Evolutionary conservation across 192 early-diverging fungal species (phyloP), one percentile per base, ranked within the genome.

Genomic region (Backusella australiensis): DNA sequence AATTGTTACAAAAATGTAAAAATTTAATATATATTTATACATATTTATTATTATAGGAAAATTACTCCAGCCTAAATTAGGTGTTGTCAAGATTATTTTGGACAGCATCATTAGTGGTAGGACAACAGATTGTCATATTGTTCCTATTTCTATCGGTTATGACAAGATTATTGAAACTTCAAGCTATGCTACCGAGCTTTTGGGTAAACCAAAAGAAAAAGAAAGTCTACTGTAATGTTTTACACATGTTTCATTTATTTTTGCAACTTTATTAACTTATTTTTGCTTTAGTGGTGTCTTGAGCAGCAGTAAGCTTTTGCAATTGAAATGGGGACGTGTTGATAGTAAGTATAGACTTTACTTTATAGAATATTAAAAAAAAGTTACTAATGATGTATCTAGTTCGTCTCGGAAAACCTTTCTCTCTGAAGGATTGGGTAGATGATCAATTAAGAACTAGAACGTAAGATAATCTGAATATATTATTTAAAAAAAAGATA

Each of bases 161-260:
- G 94, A 94, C 74, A 96, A 94, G 80, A 89, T 90, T 19, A 94
- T 95, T 70, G 94, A 95, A 75, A 94, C 92, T 0, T 89, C 88
- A 74, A 88, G 89, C 4, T 96, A 94, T 76, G 90, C 90, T 26
- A 89, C 91, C 72, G 94, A 96, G 75, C 80, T 96, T 0, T 80
- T 96, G 21, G 94, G 94, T 21, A 91, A 85, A 67, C 92, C 92
- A 67, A 96, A 96, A 77, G 87, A 92, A 52, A 91, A 91, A 76
- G 94, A 96, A 81, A 91, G 88, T 72, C 72, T 96, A 75, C 86
- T 85, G 78, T 79, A 79, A 56, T 34, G 11, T 23, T n/a, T 44
- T 32, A 19, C n/a, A 5, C 4, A 32, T 36, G 7, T 44, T 21
- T 1, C 23, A 23, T 59, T 35, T 41, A 42, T 23, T 15, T 36